A percentile compares a stretch with the other conserved stretches of the same genome.
Evolutionary conservation across 2,329 filamentous ascomycete genomes (phyloP).

Genomic region (Phialophora macrospora): DNA sequence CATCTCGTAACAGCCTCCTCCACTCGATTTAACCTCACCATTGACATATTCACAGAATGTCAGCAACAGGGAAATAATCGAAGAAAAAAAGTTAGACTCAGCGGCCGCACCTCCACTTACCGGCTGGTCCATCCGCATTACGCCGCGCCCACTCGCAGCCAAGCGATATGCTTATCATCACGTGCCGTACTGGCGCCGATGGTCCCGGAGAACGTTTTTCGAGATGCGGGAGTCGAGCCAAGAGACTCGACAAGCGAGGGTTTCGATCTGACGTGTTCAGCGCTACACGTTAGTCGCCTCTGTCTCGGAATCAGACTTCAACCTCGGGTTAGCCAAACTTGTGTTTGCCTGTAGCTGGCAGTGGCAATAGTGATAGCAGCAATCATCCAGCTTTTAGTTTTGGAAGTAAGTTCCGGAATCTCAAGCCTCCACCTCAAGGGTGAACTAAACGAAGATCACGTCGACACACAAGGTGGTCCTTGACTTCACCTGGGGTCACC

Average conservation of each 20-base stretch:
- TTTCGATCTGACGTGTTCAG: neutral
- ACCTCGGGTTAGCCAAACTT: neutral
- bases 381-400: neutral
- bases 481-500: neutral
- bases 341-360: neutral
- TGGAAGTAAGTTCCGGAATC: neutral
- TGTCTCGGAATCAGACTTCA: neutral
- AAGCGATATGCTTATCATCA: slow-evolving; percentile 10
- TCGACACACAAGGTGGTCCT: neutral
- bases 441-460: neutral
- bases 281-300: neutral
- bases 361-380: neutral
- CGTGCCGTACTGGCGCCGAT: neutral
- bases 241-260: neutral
- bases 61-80: slow-evolving; percentile 2
- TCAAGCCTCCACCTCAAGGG: neutral
- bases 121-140: slow-evolving; percentile 11
- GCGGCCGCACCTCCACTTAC: slow-evolving; percentile 11
- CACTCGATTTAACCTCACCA: neutral
- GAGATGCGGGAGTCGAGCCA: neutral
- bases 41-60: slow-evolving; percentile 2
- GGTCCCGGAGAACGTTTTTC: neutral
- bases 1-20: neutral
- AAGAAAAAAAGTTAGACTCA: slow-evolving; percentile 15
- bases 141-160: neutral